A percentile compares a stretch with the other conserved stretches of the same genome.
Conservation (phyloP, 2,329 filamentous ascomycete species). For the Fusarium falciforme region DNA sequence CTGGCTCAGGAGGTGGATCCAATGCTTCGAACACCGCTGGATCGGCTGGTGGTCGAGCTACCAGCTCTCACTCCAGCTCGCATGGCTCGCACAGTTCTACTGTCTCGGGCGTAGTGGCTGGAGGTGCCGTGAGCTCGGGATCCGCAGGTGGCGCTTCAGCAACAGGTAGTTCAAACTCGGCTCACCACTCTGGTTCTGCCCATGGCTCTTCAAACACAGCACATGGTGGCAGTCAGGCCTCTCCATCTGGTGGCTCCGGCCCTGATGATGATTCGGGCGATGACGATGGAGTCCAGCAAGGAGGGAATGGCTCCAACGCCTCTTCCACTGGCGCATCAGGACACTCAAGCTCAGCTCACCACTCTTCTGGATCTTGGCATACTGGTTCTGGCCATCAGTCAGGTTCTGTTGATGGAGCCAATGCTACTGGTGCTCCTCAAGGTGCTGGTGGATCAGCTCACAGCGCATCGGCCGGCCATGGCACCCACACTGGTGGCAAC, state of each 20-base stretch:
- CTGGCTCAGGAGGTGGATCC: not conserved
- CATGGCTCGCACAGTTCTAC: not conserved
- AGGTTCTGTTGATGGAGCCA: not conserved
- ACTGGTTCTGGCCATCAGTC: not conserved
- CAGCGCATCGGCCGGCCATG: not conserved
- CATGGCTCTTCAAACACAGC: not conserved
- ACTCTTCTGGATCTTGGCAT: not conserved
- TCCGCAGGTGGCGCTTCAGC: not conserved
- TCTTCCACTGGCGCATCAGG: not conserved
- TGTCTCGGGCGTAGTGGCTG: not conserved
- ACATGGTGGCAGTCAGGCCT: not conserved
- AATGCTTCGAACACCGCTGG: not conserved
- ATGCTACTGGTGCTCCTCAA: not conserved
- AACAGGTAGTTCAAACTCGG: not conserved
- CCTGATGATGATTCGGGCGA: not conserved
- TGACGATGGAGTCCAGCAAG: not conserved
- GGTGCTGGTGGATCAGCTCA: not conserved
- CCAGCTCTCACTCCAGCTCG: not conserved
- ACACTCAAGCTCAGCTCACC: not conserved
- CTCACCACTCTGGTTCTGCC: not conserved
- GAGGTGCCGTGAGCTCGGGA: not conserved
- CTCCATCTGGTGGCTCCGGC: not conserved
- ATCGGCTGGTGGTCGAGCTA: rapidly evolving
- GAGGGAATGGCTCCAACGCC: not conserved
- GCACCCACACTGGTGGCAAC: not conserved